Percentiles rank a stretch among this genome's conserved stretches.
These are phyloP conservation scores for Acidomyces sp. DNA, from an alignment of 495 filamentous ascomycete species.

Conservation along the genomic window DNA sequence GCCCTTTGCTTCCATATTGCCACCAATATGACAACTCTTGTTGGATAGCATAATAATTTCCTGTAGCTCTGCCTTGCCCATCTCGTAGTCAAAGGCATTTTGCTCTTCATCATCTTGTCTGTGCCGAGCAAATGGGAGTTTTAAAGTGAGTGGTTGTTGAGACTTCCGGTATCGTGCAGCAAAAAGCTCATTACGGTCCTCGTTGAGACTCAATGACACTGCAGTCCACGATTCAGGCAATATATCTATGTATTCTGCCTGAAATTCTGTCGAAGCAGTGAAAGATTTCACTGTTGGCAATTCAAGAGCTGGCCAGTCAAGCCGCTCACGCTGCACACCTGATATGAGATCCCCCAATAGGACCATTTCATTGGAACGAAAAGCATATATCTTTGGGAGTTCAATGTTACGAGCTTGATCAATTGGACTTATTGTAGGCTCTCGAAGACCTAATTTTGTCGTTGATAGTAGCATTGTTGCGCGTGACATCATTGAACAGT, in stretches of 20 bases:
- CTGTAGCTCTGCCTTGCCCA: conserved; percentile 61
- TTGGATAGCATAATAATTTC: conserved; percentile 73
- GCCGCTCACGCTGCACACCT: conserved; percentile 23
- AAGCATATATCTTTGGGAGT: conserved; percentile 45
- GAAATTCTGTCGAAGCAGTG: conserved; percentile 39
- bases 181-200: conserved; percentile 65
- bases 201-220: conserved; percentile 70
- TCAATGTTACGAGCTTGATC: conserved; percentile 30
- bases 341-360: conserved; percentile 34
- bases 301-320: conserved; percentile 34
- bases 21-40: conserved; percentile 62
- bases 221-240: conserved; percentile 74
- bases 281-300: conserved; percentile 26
- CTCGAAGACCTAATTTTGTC: conserved; percentile 18
- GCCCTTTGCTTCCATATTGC: conserved; percentile 43
- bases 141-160: conserved; percentile 66
- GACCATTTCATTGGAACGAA: conserved; percentile 45
- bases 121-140: conserved; percentile 69
- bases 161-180: conserved; percentile 63
- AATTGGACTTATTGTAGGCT: conserved; percentile 10
- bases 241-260: conserved; percentile 62
- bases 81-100: conserved; percentile 68
- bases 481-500: conserved; percentile 2
- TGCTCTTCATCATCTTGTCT: conserved; percentile 65
- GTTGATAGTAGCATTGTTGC: conserved; percentile 51